These are phyloP conservation scores for Williopsis jadinii DNA, from an alignment of 1,139 yeast species.

Conservation along the genomic window DNA sequence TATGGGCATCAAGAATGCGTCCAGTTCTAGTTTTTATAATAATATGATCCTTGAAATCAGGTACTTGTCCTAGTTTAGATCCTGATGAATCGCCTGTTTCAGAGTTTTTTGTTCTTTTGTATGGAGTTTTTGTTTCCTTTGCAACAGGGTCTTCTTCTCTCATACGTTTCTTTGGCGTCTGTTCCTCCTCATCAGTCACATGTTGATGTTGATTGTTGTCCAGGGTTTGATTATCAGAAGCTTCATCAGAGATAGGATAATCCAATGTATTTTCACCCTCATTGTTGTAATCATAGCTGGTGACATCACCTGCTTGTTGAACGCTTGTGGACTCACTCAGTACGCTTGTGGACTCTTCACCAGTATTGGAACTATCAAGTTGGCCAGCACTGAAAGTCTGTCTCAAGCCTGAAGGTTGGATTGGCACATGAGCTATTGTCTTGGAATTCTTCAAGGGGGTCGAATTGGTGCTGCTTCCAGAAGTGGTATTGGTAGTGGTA, in stretches of 20 bases:
- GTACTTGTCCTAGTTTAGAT: neutral
- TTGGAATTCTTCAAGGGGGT: too few species aligned
- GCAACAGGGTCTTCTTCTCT: neutral
- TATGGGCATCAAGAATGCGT: slow-evolving; percentile 22
- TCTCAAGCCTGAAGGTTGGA: slow-evolving; percentile 2
- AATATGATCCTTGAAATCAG: slow-evolving; percentile 12
- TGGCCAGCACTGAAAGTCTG: slow-evolving; percentile 1
- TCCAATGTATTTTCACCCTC: too few species aligned
- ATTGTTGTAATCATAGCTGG: too few species aligned
- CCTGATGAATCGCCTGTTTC: neutral
- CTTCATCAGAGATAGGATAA: neutral
- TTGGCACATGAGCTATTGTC: neutral
- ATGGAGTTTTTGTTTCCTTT: neutral
- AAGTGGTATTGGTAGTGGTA: too few species aligned
- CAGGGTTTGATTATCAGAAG: neutral
- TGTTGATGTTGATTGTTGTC: too few species aligned
- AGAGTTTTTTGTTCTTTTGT: neutral
- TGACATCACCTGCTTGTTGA: too few species aligned
- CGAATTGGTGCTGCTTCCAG: too few species aligned
- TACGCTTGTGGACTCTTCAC: neutral
- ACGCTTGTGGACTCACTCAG: neutral
- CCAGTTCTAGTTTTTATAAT: slow-evolving; percentile 26
- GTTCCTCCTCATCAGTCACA: too few species aligned
- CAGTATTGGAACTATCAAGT: neutral
- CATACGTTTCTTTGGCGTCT: neutral